These are phyloP conservation scores for Allodekkera sacchari DNA, from an alignment of 805 yeast species.

Conservation along the genomic window DNA sequence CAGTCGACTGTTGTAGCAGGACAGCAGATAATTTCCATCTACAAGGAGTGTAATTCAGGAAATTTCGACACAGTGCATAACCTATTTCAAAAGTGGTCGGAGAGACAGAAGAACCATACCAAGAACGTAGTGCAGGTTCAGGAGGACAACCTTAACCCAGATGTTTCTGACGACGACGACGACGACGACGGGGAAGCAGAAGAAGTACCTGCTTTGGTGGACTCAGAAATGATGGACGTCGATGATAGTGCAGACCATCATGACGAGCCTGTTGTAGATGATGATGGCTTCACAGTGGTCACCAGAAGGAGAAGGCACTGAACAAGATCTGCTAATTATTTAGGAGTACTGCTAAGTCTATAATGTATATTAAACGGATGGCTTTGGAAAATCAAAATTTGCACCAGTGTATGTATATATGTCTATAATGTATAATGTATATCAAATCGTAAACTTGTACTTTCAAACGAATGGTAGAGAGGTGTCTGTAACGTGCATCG, in stretches of 20 bases:
- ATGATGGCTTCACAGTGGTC: conserved; percentile 90
- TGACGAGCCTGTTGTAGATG: conserved; percentile 70
- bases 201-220: conserved; percentile 25
- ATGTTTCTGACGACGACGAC: conserved; percentile 38
- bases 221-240: conserved; percentile 29
- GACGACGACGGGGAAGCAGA: conserved; percentile 37
- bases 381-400: too few species aligned
- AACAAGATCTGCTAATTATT: too few species aligned
- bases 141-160: conserved; percentile 61
- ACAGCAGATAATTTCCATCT: conserved; percentile 52
- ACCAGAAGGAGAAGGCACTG: conserved; percentile 51
- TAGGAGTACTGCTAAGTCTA: too few species aligned
- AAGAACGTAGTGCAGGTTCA: conserved; percentile 36
- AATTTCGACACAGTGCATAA: conserved; percentile 50
- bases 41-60: conserved; percentile 50
- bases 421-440: too few species aligned
- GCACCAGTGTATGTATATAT: too few species aligned
- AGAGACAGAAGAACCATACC: conserved; percentile 28
- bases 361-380: too few species aligned
- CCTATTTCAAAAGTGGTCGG: conserved; percentile 54
- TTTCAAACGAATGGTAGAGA: too few species aligned
- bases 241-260: conserved; percentile 13
- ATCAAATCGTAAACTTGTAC: too few species aligned
- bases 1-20: conserved; percentile 78
- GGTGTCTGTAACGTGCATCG: too few species aligned